Conservation (phyloP, 495 filamentous ascomycete species). For the Acidiella bohemica region DNA sequence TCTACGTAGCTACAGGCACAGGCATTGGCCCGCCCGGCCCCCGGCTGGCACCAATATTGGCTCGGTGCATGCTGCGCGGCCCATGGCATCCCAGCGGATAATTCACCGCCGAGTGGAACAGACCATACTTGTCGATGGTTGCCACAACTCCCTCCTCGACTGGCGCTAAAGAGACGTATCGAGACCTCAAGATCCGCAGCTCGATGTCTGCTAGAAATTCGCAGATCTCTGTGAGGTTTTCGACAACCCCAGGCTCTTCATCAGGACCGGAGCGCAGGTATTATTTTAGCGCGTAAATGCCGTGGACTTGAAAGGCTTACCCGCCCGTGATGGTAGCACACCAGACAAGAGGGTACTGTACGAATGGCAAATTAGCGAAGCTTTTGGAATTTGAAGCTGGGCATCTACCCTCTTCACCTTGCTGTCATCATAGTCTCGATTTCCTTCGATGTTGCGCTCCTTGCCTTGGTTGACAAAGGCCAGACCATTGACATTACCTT, state of each 20-base stretch:
- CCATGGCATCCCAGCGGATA: background rate
- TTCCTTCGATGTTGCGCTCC: background rate
- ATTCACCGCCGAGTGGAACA: background rate
- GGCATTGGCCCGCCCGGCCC: background rate
- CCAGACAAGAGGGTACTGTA: conserved; percentile 29
- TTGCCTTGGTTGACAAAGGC: background rate
- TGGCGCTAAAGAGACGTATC: conserved; percentile 10
- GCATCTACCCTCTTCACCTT: background rate
- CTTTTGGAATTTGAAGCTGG: too few species aligned
- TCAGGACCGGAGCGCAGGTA: conserved; percentile 9
- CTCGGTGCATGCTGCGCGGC: conserved; percentile 4
- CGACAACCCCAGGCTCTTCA: conserved; percentile 11
- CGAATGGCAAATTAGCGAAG: background rate
- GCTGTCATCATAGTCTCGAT: background rate
- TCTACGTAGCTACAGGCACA: conserved; percentile 1
- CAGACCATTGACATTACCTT: conserved; percentile 2
- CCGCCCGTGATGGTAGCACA: conserved; percentile 27
- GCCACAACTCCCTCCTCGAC: conserved; percentile 13
- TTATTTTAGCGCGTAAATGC: conserved; percentile 16
- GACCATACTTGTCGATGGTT: conserved; percentile 8
- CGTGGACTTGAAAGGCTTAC: conserved; percentile 23
- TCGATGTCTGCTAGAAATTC: conserved; percentile 7
- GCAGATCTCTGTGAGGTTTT: conserved; percentile 10
- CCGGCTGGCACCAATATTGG: conserved; percentile 4
- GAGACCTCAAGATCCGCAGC: conserved; percentile 8